Percentiles rank a stretch among this genome's conserved stretches.
Conservation (phyloP, 176 grass and related monocot genomes). For the Triticum aestivum region DNA sequence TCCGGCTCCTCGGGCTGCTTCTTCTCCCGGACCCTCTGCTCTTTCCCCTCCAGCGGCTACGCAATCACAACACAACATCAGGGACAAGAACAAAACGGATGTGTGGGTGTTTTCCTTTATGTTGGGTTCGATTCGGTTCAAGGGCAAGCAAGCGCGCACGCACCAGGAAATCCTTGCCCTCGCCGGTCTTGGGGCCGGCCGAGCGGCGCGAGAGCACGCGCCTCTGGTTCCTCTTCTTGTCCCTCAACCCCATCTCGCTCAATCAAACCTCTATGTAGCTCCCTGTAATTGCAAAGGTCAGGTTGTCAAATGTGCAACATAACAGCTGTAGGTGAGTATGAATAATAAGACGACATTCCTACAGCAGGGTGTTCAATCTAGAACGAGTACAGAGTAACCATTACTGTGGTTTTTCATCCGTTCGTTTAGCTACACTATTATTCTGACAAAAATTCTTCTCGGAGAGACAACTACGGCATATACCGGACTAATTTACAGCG, state of each 20-base stretch:
- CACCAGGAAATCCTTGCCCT: constrained; percentile 56
- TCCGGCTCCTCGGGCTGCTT: constrained; percentile 38
- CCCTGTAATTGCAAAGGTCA: background rate
- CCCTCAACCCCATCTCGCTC: constrained; percentile 40
- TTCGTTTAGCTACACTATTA: no score
- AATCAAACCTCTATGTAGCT: background rate
- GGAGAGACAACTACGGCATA: no score
- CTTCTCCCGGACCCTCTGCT: constrained; percentile 41
- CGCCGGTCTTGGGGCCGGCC: constrained; percentile 19
- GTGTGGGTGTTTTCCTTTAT: no score
- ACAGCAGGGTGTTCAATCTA: no score
- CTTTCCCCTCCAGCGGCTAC: constrained; percentile 69
- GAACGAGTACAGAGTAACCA: no score
- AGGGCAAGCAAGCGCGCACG: background rate
- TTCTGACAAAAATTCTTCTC: no score
- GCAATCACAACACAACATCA: background rate
- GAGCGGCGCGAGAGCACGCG: constrained; percentile 49
- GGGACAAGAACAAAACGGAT: background rate
- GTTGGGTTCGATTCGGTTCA: background rate
- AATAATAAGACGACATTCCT: no score
- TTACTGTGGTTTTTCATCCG: no score
- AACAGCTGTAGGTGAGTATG: no score
- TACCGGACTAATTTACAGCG: no score
- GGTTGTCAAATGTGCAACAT: background rate
- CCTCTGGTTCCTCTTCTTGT: constrained; percentile 64